phyloP scores from a whole-genome alignment of 257 asterid genomes.

The Solanum acaule region DNA sequence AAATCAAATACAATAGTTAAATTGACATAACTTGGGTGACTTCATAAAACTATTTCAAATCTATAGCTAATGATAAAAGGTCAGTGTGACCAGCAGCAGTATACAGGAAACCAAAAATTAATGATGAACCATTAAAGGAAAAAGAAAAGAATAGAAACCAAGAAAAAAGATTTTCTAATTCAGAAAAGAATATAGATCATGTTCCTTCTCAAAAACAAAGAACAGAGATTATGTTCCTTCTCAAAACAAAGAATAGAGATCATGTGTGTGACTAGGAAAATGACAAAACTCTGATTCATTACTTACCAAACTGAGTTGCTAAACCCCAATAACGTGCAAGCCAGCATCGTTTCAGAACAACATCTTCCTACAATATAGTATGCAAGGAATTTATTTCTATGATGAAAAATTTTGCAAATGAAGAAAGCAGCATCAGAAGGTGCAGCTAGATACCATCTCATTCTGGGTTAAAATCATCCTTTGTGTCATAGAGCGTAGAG shows the following conservation, averaged over 20 bases:
- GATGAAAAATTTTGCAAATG: neutral
- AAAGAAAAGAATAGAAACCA: neutral
- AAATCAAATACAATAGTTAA: neutral
- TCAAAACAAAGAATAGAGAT: neutral
- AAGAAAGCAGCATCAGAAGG: neutral
- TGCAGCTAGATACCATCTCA: constrained; percentile 64
- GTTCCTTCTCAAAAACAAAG: neutral
- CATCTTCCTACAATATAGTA: constrained; percentile 73
- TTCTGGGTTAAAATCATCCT: constrained; percentile 86
- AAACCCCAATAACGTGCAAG: constrained; percentile 99
- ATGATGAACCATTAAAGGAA: neutral
- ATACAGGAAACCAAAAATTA: neutral
- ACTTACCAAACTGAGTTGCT: constrained; percentile 77
- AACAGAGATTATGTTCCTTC: neutral
- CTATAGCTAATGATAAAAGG: neutral
- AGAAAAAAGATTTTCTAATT: neutral
- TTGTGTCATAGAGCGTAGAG: constrained; percentile 86
- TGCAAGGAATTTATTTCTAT: neutral
- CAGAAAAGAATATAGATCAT: neutral
- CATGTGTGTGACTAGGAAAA: neutral
- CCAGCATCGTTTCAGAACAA: constrained; percentile 98
- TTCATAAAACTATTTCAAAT: neutral
- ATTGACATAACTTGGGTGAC: neutral
- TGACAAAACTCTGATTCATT: neutral
- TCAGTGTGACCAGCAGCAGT: neutral